Conservation (phyloP, 2,329 filamentous ascomycete genomes). For the Clarireedia paspali region DNA sequence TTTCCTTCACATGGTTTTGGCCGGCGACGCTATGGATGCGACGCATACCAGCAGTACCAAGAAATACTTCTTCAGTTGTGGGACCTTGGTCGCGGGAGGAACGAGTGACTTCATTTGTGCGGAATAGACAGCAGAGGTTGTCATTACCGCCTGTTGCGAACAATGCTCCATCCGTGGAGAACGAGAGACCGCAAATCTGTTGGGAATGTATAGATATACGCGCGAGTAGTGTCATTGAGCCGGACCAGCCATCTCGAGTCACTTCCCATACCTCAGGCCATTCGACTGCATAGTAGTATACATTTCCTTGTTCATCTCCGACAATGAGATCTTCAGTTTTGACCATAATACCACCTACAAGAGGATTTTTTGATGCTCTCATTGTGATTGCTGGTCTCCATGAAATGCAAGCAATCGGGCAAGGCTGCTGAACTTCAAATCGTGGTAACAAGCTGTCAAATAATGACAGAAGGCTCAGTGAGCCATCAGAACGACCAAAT, state of each 20-base stretch:
- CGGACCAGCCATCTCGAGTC: conserved; percentile 60
- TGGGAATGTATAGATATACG: conserved; percentile 74
- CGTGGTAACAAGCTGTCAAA: conserved; percentile 59
- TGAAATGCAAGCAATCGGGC: conserved; percentile 68
- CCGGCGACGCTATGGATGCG: conserved; percentile 27
- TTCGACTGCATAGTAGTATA: conserved; percentile 87
- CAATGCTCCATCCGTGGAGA: conserved; percentile 66
- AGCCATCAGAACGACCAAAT: conserved; percentile 71
- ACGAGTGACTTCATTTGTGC: conserved; percentile 31
- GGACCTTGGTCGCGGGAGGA: conserved; percentile 9
- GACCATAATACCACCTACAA: conserved; percentile 40
- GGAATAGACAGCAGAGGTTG: conserved; percentile 78
- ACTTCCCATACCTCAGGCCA: conserved; percentile 66
- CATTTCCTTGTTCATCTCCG: conserved; percentile 72
- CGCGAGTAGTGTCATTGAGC: conserved; percentile 68
- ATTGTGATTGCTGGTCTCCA: conserved; percentile 62
- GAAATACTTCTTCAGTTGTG: conserved; percentile 15
- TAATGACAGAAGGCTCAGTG: conserved; percentile 70
- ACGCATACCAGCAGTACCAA: conserved; percentile 24
- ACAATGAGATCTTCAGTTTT: conserved; percentile 77
- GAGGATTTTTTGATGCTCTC: conserved; percentile 44
- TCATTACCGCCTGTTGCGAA: conserved; percentile 92
- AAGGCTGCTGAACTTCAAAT: conserved; percentile 66
- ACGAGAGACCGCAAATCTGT: conserved; percentile 89
- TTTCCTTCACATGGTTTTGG: conserved; percentile 34